Evolutionary conservation across 164 flowering plant species (phyloP).

Genomic region (Umbellularia californica): DNA sequence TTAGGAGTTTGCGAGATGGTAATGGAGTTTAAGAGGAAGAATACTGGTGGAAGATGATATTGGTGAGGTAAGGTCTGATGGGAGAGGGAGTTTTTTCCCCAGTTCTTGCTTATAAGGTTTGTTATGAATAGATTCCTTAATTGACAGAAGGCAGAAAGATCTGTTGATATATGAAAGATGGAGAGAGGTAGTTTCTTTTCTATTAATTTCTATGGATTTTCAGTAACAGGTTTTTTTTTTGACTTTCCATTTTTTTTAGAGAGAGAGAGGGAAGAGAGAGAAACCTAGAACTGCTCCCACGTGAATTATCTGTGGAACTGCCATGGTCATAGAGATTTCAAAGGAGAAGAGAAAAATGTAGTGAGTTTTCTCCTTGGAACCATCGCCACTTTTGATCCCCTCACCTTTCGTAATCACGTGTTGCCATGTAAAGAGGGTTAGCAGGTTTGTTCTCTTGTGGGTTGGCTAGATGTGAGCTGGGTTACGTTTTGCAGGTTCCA

Average conservation of each 20-base stretch:
- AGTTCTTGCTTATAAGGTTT: not conserved
- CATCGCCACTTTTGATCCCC: constrained; percentile 17
- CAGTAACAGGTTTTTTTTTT: not conserved
- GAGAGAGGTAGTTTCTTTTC: not conserved
- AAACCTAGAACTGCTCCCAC: constrained; percentile 22
- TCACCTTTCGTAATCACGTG: constrained; percentile 45
- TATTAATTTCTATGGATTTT: not conserved
- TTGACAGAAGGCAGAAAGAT: not conserved
- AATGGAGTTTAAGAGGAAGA: not conserved
- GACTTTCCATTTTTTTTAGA: not conserved
- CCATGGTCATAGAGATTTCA: constrained; percentile 17
- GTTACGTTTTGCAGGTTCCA: constrained; percentile 28
- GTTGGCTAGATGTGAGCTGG: constrained; percentile 15
- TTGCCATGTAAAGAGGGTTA: constrained; percentile 23
- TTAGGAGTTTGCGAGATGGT: not conserved
- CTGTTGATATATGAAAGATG: not conserved
- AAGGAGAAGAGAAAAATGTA: constrained; percentile 9
- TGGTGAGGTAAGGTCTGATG: not conserved
- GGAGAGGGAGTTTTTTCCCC: not conserved
- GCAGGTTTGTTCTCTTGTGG: constrained; percentile 6
- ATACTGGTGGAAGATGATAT: not conserved
- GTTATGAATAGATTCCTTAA: constrained; percentile 12
- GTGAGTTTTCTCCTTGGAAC: constrained; percentile 17
- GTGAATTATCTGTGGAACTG: constrained; percentile 29
- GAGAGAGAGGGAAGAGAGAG: constrained; percentile 14